Evolutionary conservation across 345 rosid genomes (phyloP).

Genomic region (Microcos paniculata): DNA sequence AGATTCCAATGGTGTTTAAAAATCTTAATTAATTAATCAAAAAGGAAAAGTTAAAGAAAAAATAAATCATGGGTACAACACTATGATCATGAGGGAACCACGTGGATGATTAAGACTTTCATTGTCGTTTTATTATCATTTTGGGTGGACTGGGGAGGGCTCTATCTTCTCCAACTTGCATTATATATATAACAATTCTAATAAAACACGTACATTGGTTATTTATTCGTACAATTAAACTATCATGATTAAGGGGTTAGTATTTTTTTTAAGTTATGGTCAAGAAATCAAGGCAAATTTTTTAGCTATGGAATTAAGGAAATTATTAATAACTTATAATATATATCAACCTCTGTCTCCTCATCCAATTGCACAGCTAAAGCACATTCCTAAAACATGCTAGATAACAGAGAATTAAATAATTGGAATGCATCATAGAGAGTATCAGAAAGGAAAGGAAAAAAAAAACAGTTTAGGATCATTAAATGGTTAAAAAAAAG

Average conservation of each 20-base stretch:
- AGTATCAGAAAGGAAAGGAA: background rate
- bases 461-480: background rate
- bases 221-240: constrained; percentile 9
- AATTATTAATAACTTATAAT: background rate
- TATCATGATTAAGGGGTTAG: background rate
- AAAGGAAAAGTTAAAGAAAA: constrained; percentile 26
- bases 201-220: background rate
- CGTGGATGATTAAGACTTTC: constrained; percentile 23
- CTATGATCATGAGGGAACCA: constrained; percentile 25
- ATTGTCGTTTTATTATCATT: constrained; percentile 25
- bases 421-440: background rate
- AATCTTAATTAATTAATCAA: constrained; percentile 18
- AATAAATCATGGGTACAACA: constrained; percentile 11
- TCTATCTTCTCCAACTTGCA: constrained; percentile 19
- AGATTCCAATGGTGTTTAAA: constrained; percentile 25
- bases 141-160: constrained; percentile 8
- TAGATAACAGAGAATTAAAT: background rate
- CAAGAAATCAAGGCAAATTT: constrained; percentile 13
- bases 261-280: background rate
- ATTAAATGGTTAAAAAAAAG: background rate
- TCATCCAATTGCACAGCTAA: constrained; percentile 11
- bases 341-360: constrained; percentile 14
- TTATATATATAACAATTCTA: background rate
- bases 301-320: constrained; percentile 2
- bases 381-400: constrained; percentile 8